Evolutionary conservation across 768 basidiomycete genomes (phyloP), one percentile per base, ranked within the genome.

Genomic region (Cubamyces sp.): DNA sequence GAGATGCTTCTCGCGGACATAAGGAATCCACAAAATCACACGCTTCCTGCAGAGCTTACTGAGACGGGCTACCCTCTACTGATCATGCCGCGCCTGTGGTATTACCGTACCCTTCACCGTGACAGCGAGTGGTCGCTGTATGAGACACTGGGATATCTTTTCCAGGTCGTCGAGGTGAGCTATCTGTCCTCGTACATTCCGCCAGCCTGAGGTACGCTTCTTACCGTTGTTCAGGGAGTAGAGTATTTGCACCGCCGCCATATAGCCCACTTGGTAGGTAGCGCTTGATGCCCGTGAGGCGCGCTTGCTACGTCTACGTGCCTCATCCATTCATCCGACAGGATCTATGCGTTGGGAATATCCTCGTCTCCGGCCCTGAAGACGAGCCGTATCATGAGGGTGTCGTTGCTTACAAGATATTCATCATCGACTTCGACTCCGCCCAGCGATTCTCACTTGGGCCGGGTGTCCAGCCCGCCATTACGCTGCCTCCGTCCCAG

Each of bases 401-500:
- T 7, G 7, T 56, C 30, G 45, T 11, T 2, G 3, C 3, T 21
- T 28, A 30, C 18, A 56, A 47, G n/a, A 19, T 56, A 1, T 46
- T 46, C 43, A 56, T 56, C 2, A 56, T 56, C 54, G 54, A 56
- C 54, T 56, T 46, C 21, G 54, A 30, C 14, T 21, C 52, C 8
- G 19, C 52, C 2, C 39, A 14, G 39, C 37, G 15, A 19, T 21
- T 53, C 19, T 3, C 11, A 12, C n/a, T 25, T 9, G 52, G 52
- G 9, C 52, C 52, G 7, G 52, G 52, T 2, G 39, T 15, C 5
- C 54, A 56, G n/a, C n/a, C 15, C 11, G 42, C 54, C 3, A n/a
- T 46, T 3, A 15, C 1, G 9, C 11, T 56, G 1, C 54, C 54
- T 18, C 43, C 54, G 2, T 37, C 37, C 5, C 54, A 56, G 26